These are phyloP conservation scores for Tillandsia leiboldiana DNA, from an alignment of 176 grass and related monocot genomes.

Conservation along the genomic window DNA sequence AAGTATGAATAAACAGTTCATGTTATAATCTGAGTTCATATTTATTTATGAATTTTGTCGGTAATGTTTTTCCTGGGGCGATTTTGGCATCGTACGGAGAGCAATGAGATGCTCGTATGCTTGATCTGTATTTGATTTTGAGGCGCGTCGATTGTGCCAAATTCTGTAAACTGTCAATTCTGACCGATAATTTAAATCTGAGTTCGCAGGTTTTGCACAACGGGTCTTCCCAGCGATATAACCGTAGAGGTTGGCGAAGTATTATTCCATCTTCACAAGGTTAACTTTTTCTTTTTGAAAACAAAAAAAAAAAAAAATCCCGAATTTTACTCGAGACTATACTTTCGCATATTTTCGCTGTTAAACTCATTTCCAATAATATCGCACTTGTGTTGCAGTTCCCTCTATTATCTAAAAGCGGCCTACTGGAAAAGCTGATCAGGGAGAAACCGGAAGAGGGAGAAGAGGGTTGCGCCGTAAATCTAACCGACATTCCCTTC, in stretches of 20 bases:
- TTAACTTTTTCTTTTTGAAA: slow-evolving; percentile 30
- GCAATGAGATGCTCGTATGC: too few relatives aligned
- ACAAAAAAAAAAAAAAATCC: too few relatives aligned
- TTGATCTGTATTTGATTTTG: too few relatives aligned
- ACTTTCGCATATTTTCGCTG: too few relatives aligned
- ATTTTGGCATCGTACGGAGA: too few relatives aligned
- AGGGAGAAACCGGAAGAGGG: slow-evolving; percentile 55
- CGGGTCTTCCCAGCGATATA: slow-evolving; percentile 83
- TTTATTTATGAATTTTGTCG: too few relatives aligned
- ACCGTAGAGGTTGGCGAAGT: slow-evolving; percentile 43
- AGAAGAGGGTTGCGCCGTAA: slow-evolving; percentile 31
- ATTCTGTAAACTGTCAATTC: too few relatives aligned
- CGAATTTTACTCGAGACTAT: too few relatives aligned
- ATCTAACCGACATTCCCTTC: slow-evolving; percentile 57
- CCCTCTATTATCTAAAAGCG: slow-evolving; percentile 85
- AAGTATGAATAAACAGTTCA: too few relatives aligned
- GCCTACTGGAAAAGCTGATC: slow-evolving; percentile 61
- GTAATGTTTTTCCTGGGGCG: too few relatives aligned
- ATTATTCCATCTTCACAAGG: slow-evolving; percentile 92
- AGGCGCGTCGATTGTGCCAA: too few relatives aligned
- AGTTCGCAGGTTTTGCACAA: slow-evolving; percentile 63
- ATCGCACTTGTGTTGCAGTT: slow-evolving; percentile 36
- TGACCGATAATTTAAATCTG: not conserved
- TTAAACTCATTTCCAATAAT: not conserved
- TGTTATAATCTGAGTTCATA: too few relatives aligned